phyloP scores from a whole-genome alignment of 257 asterid species.

The Agastache rugosa region DNA sequence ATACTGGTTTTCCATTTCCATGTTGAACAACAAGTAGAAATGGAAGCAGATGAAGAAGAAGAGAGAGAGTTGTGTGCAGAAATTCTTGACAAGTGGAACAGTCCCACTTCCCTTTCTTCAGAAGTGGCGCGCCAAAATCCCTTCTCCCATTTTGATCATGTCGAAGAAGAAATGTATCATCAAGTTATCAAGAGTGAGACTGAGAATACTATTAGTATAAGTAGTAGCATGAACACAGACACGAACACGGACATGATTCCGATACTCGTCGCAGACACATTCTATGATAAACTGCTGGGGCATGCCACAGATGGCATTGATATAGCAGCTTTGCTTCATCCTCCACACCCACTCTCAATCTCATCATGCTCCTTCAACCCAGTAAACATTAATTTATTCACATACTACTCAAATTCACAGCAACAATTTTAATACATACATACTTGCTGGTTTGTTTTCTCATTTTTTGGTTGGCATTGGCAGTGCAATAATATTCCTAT shows the following conservation, averaged over 20 bases:
- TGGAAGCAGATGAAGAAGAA: constrained; percentile 32
- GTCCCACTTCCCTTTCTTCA: constrained; percentile 35
- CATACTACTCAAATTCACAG: too few relatives aligned
- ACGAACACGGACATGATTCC: constrained; percentile 10
- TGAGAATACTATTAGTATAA: too few relatives aligned
- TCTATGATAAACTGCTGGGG: constrained; percentile 37
- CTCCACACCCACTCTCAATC: not conserved
- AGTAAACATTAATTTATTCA: not conserved
- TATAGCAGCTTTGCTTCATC: constrained; percentile 9
- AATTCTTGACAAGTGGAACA: constrained; percentile 42
- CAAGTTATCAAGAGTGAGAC: too few relatives aligned
- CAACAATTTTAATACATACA: too few relatives aligned
- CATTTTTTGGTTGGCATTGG: not conserved
- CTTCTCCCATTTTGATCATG: constrained; percentile 25
- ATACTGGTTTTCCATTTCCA: not conserved
- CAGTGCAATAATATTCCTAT: not conserved
- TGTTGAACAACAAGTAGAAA: constrained; percentile 5
- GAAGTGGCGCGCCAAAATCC: constrained; percentile 23
- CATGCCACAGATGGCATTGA: constrained; percentile 33
- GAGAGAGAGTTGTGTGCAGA: constrained; percentile 36
- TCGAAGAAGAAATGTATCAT: not conserved
- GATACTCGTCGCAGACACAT: constrained; percentile 40
- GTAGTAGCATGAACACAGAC: not conserved
- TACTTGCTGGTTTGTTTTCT: too few relatives aligned
- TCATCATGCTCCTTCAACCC: not conserved